Conservation (phyloP, 2,329 filamentous ascomycete species). For the Scedosporium boydii region DNA sequence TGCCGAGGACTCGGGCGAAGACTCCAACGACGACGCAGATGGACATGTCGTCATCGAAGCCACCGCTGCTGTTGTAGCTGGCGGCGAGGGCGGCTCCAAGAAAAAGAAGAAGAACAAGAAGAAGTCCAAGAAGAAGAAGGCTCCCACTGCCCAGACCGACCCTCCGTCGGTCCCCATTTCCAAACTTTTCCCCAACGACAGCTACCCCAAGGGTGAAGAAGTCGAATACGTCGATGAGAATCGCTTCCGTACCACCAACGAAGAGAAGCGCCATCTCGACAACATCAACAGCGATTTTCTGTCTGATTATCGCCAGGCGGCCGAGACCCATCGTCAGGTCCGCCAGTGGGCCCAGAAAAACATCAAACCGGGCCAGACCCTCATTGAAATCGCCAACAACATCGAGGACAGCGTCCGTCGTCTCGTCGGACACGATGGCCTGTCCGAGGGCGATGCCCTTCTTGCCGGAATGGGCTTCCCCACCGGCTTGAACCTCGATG, state of each 20-base stretch:
- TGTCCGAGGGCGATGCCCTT: slow-evolving; percentile 69
- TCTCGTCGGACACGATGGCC: slow-evolving; percentile 64
- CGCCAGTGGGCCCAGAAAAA: slow-evolving; percentile 72
- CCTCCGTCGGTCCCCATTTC: slow-evolving; percentile 65
- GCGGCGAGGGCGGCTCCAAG: slow-evolving; percentile 21
- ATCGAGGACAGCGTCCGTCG: slow-evolving; percentile 77
- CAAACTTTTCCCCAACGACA: slow-evolving; percentile 61
- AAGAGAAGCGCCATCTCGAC: slow-evolving; percentile 76
- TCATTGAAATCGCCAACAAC: slow-evolving; percentile 78
- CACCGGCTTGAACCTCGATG: slow-evolving; percentile 72
- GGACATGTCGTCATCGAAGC: slow-evolving; percentile 19
- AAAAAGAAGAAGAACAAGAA: slow-evolving; percentile 60
- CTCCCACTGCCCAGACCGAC: slow-evolving; percentile 58
- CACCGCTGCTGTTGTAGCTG: slow-evolving; percentile 14
- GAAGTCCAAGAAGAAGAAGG: slow-evolving; percentile 71
- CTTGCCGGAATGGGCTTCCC: slow-evolving; percentile 81
- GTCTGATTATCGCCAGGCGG: slow-evolving; percentile 70
- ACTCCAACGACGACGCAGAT: slow-evolving; percentile 45
- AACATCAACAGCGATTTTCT: slow-evolving; percentile 75
- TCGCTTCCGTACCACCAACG: slow-evolving; percentile 64
- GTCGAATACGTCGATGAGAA: slow-evolving; percentile 72
- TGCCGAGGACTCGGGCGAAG: slow-evolving; percentile 34
- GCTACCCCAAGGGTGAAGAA: slow-evolving; percentile 69
- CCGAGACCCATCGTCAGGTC: slow-evolving; percentile 84
- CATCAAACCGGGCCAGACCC: slow-evolving; percentile 69